phyloP scores from a whole-genome alignment of 768 basidiomycete genomes.

The Pleurotus citrinopileatus region DNA sequence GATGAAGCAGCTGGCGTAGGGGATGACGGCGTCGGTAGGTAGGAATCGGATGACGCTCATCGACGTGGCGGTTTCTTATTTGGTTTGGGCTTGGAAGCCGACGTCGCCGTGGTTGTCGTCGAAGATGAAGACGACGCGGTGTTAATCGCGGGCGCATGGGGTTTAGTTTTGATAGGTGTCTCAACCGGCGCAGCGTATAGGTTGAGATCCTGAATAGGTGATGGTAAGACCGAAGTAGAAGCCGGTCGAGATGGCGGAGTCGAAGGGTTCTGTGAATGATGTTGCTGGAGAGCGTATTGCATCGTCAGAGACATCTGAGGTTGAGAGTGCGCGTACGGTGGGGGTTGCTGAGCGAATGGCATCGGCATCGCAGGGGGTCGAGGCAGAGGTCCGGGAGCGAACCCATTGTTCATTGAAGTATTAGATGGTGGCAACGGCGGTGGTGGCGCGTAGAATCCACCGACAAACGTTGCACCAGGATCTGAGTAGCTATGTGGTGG shows the following conservation, averaged over 20 bases:
- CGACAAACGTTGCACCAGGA: not conserved
- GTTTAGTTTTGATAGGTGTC: not conserved
- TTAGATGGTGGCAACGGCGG: not conserved
- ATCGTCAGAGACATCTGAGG: conserved; percentile 17
- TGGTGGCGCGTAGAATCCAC: not conserved
- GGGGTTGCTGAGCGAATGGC: conserved; percentile 13
- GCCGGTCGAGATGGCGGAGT: conserved; percentile 14
- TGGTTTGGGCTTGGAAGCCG: not conserved
- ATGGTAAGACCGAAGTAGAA: conserved; percentile 1
- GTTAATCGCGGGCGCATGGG: not conserved
- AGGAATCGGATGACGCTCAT: conserved; percentile 6
- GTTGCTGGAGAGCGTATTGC: conserved; percentile 18
- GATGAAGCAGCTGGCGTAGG: conserved; percentile 5
- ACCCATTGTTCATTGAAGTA: not conserved
- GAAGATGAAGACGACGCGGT: not conserved
- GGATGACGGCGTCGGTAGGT: conserved; percentile 8
- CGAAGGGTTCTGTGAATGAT: not conserved
- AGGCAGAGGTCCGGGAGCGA: conserved; percentile 13
- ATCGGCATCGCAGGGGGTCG: conserved; percentile 19
- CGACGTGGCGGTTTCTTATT: conserved; percentile 1
- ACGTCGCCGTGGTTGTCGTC: not conserved
- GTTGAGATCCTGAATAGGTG: conserved; percentile 8
- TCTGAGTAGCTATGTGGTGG: not conserved
- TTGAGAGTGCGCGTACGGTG: not conserved
- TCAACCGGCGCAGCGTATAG: not conserved